A percentile compares a stretch with the other conserved stretches of the same genome.
These are phyloP conservation scores for Cladophialophora chaetospira DNA, from an alignment of 2,329 filamentous ascomycete species.

Conservation along the genomic window DNA sequence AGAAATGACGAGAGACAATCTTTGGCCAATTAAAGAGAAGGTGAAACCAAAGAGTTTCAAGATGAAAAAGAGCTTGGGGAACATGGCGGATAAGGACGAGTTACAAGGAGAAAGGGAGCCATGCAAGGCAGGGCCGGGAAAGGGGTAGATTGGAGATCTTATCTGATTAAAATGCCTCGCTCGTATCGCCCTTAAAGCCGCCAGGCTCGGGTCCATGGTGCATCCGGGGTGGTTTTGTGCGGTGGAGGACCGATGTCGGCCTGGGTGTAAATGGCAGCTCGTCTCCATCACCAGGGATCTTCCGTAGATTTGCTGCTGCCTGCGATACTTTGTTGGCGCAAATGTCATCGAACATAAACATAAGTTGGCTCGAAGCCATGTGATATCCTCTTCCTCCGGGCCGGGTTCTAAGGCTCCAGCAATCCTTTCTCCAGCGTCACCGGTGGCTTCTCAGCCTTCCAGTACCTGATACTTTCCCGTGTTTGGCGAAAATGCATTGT, in stretches of 20 bases:
- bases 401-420: constrained; percentile 29
- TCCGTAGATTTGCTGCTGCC: no score
- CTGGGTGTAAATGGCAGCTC: background rate
- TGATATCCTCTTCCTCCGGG: no score
- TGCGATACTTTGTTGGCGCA: no score
- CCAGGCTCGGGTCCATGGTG: background rate
- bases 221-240: background rate
- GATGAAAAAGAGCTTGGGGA: constrained; percentile 9
- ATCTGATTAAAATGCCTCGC: constrained; percentile 20
- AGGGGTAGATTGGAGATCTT: constrained; percentile 17
- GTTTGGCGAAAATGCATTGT: constrained; percentile 37
- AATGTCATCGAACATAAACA: no score
- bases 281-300: no score
- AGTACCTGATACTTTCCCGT: constrained; percentile 22
- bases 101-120: background rate
- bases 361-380: no score
- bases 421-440: constrained; percentile 30
- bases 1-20: background rate
- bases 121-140: constrained; percentile 2
- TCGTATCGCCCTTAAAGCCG: background rate
- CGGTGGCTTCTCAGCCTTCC: constrained; percentile 22
- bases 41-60: constrained; percentile 14
- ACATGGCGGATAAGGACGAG: constrained; percentile 7
- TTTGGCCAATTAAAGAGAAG: constrained; percentile 9
- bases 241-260: constrained; percentile 6